phyloP scores from a whole-genome alignment of 129 eudicot species.

The Tanacetum coccineum region DNA sequence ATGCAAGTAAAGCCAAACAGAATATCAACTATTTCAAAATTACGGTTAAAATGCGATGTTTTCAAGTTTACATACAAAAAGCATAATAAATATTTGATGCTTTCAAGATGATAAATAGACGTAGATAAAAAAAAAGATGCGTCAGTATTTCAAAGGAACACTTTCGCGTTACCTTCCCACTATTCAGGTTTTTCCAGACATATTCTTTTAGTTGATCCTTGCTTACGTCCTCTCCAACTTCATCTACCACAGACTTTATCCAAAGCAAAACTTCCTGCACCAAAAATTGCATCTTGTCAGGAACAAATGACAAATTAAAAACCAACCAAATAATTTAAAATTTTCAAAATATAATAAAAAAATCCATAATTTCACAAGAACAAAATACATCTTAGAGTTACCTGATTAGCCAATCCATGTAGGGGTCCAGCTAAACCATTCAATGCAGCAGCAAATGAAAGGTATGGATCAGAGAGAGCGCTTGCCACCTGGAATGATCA shows the following conservation, averaged over 20 bases:
- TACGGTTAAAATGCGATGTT: no score
- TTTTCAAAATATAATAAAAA: no score
- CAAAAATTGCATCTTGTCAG: constrained; percentile 3
- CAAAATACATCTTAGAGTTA: constrained; percentile 13
- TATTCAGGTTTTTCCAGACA: constrained; percentile 94
- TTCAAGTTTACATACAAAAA: no score
- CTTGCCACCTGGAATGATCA: constrained; percentile 72
- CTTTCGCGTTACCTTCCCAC: constrained; percentile 72
- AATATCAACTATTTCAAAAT: no score
- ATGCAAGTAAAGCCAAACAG: no score
- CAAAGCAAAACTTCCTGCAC: constrained; percentile 93
- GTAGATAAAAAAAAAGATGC: no score
- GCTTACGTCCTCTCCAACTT: constrained; percentile 84
- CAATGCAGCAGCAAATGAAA: constrained; percentile 97
- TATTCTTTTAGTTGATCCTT: constrained; percentile 86
- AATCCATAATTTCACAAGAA: background rate
- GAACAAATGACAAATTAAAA: no score
- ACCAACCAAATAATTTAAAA: no score
- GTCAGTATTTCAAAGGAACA: no score
- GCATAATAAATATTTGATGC: no score
- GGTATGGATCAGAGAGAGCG: constrained; percentile 99
- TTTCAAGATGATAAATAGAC: no score
- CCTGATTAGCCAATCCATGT: constrained; percentile 99
- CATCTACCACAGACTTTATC: constrained; percentile 93
- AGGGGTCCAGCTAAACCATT: constrained; percentile 99